Conservation (phyloP, 768 basidiomycete species). For the Tylopilus rubrobrunneus region DNA sequence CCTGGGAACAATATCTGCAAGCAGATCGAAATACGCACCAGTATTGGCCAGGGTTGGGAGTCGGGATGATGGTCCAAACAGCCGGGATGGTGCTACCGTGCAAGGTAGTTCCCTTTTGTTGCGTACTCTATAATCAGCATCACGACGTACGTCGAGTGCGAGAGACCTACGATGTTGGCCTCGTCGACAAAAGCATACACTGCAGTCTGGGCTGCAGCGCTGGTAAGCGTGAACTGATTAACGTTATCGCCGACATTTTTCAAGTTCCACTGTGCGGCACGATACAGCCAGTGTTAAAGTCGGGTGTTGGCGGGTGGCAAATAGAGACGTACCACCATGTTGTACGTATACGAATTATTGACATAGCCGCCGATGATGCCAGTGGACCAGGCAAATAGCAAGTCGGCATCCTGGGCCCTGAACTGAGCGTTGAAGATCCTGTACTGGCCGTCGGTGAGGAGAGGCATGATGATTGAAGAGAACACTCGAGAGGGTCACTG, state of each 20-base stretch:
- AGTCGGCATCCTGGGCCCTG: background rate
- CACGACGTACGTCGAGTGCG: background rate
- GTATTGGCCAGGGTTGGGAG: background rate
- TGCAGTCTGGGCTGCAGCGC: background rate
- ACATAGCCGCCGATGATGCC: background rate
- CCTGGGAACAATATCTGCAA: background rate
- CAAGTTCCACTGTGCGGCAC: background rate
- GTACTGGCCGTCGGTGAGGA: background rate
- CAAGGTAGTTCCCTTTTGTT: background rate
- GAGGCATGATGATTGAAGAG: background rate
- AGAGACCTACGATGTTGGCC: background rate
- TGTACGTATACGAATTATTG: background rate
- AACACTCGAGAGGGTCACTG: background rate
- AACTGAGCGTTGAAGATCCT: background rate
- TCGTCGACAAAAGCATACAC: background rate
- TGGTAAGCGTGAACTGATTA: background rate
- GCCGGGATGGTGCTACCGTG: background rate
- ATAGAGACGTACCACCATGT: slow-evolving; percentile 1
- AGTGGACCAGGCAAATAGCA: background rate
- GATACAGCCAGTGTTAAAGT: background rate
- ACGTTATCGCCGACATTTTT: background rate
- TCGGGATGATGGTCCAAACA: background rate
- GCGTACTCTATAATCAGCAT: background rate
- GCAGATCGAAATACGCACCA: background rate
- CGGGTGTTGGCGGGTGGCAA: background rate